Evolutionary conservation across 2,329 filamentous ascomycete genomes (phyloP).

Genomic region (Byssothecium circinans): DNA sequence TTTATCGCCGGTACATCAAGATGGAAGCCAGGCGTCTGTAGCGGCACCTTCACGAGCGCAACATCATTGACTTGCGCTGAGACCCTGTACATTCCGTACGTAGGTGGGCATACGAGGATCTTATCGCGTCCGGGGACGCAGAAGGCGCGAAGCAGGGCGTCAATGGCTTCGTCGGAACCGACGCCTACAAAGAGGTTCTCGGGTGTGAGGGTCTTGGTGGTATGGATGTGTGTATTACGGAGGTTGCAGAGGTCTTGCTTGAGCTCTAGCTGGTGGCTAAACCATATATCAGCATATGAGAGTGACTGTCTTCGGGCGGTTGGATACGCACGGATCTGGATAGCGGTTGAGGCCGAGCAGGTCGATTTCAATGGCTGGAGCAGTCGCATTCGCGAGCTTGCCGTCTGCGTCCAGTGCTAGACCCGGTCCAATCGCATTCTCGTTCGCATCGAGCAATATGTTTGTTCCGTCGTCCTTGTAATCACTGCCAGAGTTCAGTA

Average conservation of each 20-base stretch:
- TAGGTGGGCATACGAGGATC: constrained; percentile 92
- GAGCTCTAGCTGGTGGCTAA: constrained; percentile 73
- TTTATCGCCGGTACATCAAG: constrained; percentile 71
- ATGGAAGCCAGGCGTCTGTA: constrained; percentile 72
- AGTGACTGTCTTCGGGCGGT: background rate
- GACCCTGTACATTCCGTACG: constrained; percentile 97
- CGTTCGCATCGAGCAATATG: constrained; percentile 94
- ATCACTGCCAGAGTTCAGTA: constrained; percentile 62
- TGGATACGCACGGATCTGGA: constrained; percentile 70
- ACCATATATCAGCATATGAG: background rate
- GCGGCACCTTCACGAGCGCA: constrained; percentile 79
- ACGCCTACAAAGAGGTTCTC: constrained; percentile 93
- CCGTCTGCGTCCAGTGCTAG: constrained; percentile 58
- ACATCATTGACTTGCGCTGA: constrained; percentile 95
- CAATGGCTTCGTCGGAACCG: constrained; percentile 95
- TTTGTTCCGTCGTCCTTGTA: constrained; percentile 99
- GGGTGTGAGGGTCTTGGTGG: constrained; percentile 69
- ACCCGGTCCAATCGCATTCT: constrained; percentile 92
- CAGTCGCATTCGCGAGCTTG: constrained; percentile 50
- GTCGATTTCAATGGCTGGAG: constrained; percentile 64
- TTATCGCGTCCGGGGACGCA: constrained; percentile 84
- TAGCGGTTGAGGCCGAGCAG: constrained; percentile 87
- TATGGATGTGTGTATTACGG: constrained; percentile 84
- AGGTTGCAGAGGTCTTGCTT: constrained; percentile 86
- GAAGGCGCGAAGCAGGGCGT: constrained; percentile 90